phyloP scores from a whole-genome alignment of 2,329 filamentous ascomycete species.

The Botrytis deweyae region DNA sequence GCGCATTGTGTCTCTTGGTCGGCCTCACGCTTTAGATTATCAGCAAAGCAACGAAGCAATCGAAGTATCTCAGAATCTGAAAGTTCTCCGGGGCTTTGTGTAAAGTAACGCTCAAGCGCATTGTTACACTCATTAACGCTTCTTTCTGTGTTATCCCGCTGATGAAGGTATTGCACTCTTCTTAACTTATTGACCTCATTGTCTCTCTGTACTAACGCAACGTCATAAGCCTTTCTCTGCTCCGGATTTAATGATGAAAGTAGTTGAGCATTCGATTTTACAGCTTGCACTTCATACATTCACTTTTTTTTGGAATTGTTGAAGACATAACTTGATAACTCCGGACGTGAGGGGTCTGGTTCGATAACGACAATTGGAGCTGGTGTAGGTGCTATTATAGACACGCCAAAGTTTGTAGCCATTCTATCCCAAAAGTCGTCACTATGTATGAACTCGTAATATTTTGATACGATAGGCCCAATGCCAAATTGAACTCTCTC shows the following conservation, averaged over 20 bases:
- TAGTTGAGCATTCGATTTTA: not conserved
- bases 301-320: not conserved
- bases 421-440: not conserved
- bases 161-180: not conserved
- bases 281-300: not conserved
- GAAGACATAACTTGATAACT: not conserved
- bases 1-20: slow-evolving; percentile 7
- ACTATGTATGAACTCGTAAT: not conserved
- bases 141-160: not conserved
- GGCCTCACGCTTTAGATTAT: not conserved
- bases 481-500: not conserved
- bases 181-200: not conserved
- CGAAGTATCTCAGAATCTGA: not conserved
- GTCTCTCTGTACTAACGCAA: not conserved
- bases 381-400: slow-evolving; percentile 7
- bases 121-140: not conserved
- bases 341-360: not conserved
- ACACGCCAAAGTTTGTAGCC: not conserved
- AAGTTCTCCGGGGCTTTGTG: not conserved
- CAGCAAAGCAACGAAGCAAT: not conserved
- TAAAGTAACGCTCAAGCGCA: not conserved
- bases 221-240: not conserved
- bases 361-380: not conserved
- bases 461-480: not conserved
- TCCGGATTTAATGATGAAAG: not conserved